Base-by-base conservation (phyloP, 73 alveolate species). In the Paramecium tetraurelia region DNA sequence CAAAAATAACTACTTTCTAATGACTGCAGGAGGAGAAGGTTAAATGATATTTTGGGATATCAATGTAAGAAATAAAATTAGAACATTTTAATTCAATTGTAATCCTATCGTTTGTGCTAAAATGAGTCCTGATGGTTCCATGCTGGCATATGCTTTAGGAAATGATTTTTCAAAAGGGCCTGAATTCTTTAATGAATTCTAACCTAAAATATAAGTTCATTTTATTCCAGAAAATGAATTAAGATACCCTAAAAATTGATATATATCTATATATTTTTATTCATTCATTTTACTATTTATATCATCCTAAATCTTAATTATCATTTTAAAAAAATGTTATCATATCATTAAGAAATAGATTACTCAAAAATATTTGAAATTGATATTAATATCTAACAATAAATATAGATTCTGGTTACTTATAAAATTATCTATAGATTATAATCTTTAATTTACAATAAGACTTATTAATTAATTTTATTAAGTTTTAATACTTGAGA, bases 1-100 rank as follows among this genome's bases (percentile, higher is more conserved):
- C 18, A 80, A 48, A 21, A 80, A 80, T n/a, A 21, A 59, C 1
- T 12, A 43, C 7, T 80, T 80, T 22, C 57, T 80, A 0, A 8
- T 80, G 77, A 80, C 90, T 24, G 90, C 90, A n/a, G 90, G 90
- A 80, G 90, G 90, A 80, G 90, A 80, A 80, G 90, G 90, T 43
- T 80, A 80, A 10, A 80, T 80, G 90, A 48, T 80, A 8, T 80
- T 80, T 80, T 80, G 90, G 90, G 90, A 80, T 80, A 46, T 80
- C 1, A 59, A 80, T 40, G 76, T 80, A 10, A 80, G 90, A 14
- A 80, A 80, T 80, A 80, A 80, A 80, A 80, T 80, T 9, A 41
- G 57, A 46, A 80, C 90, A 40, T 80, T 80, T 22, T 12, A 48
- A 44, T 80, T 80, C 31, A 44, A 80, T 22, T 31, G 57, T 46